Evolutionary conservation across 2,329 filamentous ascomycete species (phyloP).

Genomic region (Aspergillus japonicus): DNA sequence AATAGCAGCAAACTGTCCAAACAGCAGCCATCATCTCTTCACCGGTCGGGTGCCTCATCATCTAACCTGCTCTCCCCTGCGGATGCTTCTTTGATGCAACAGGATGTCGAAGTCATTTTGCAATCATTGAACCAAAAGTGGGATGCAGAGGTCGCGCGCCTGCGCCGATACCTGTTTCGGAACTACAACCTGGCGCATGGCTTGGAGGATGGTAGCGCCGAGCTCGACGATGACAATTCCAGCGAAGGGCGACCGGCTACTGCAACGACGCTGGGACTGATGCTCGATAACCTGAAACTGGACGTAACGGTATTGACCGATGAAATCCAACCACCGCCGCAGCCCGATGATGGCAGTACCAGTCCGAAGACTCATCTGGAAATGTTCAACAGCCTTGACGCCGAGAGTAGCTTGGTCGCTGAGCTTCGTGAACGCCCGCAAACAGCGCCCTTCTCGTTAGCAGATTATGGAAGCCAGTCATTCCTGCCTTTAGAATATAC

Average conservation of each 20-base stretch:
- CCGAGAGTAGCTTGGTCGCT: slow-evolving; percentile 20
- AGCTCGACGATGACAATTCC: slow-evolving; percentile 30
- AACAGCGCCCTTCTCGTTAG: slow-evolving; percentile 24
- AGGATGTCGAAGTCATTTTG: slow-evolving; percentile 44
- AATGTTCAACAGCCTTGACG: slow-evolving; percentile 19
- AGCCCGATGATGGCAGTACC: slow-evolving; percentile 6
- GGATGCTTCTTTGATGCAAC: slow-evolving; percentile 29
- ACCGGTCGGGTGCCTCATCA: slow-evolving; percentile 13
- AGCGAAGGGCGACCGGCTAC: slow-evolving; percentile 41
- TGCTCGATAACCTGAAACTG: slow-evolving; percentile 40
- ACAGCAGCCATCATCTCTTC: slow-evolving; percentile 21
- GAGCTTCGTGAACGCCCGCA: slow-evolving; percentile 25
- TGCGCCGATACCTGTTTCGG: slow-evolving; percentile 46
- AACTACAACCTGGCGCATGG: slow-evolving; percentile 47
- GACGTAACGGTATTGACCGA: slow-evolving; percentile 33
- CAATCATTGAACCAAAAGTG: slow-evolving; percentile 46
- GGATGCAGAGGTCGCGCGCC: slow-evolving; percentile 44
- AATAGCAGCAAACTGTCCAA: slow-evolving; percentile 38
- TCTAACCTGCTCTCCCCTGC: slow-evolving; percentile 18
- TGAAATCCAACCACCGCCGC: slow-evolving; percentile 25
- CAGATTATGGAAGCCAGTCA: slow-evolving; percentile 18
- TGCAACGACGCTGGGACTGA: slow-evolving; percentile 38
- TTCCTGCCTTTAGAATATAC: slow-evolving; percentile 24
- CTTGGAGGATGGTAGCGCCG: slow-evolving; percentile 19
- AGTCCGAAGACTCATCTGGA: slow-evolving; percentile 18